A percentile compares a stretch with the other conserved stretches of the same genome.
Conservation (phyloP, 1,284 basidiomycete species). For the Ceratobasidium sp. region DNA sequence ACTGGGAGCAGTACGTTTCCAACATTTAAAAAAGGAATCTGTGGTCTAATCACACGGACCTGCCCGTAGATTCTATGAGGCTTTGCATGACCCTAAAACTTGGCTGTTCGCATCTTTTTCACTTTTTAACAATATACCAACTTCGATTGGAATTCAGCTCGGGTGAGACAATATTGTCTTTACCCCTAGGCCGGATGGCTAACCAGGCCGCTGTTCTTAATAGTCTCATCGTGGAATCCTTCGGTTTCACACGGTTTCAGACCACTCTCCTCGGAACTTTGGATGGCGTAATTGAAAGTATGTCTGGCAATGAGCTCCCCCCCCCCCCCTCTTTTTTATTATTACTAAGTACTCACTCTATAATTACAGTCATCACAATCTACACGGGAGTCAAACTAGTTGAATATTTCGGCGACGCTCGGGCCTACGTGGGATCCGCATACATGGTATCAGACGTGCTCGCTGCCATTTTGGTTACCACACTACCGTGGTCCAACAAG, state of each 20-base stretch:
- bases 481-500: conserved; percentile 59
- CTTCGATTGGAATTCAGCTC: conserved; percentile 75
- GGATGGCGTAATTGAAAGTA: conserved; percentile 70
- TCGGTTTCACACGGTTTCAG: conserved; percentile 71
- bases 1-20: conserved; percentile 77
- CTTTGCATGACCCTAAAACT: conserved; percentile 72
- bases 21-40: not conserved
- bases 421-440: conserved; percentile 69
- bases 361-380: conserved; percentile 63
- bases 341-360: no score
- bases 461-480: conserved; percentile 69
- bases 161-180: conserved; percentile 51
- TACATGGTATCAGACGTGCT: conserved; percentile 73
- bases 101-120: conserved; percentile 76
- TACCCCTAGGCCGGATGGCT: not conserved
- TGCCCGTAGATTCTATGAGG: conserved; percentile 72
- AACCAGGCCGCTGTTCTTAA: not conserved
- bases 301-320: conserved; percentile 20
- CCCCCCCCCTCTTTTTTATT: no score
- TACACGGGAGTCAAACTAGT: conserved; percentile 69
- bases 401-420: conserved; percentile 64
- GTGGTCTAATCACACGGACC: not conserved
- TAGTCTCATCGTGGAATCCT: conserved; percentile 68
- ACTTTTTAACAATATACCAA: conserved; percentile 71
- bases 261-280: conserved; percentile 74